Conservation (phyloP, 345 rosid species). For the Mercurialis annua region DNA sequence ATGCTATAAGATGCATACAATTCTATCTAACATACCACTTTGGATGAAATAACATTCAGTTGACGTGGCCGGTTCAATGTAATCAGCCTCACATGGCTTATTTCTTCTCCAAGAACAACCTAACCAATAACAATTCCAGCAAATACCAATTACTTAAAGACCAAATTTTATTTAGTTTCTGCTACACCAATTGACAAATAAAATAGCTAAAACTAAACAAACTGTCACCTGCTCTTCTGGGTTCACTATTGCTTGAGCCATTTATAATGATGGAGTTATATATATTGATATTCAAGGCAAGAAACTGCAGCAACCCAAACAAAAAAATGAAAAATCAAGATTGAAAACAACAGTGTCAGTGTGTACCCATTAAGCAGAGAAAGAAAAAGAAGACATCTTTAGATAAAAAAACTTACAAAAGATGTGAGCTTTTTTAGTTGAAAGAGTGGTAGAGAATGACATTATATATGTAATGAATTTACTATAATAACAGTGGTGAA, state of each 20-base stretch:
- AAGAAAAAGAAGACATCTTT: too few species aligned
- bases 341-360: too few species aligned
- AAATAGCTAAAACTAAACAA: not conserved
- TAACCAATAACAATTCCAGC: slow-evolving; percentile 19
- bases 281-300: slow-evolving; percentile 13
- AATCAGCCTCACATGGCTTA: slow-evolving; percentile 49
- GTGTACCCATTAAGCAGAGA: too few species aligned
- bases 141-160: slow-evolving; percentile 4
- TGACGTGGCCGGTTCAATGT: slow-evolving; percentile 86
- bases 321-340: not conserved
- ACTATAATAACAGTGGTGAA: too few species aligned
- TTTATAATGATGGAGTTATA: slow-evolving; percentile 2
- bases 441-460: too few species aligned
- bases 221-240: slow-evolving; percentile 41
- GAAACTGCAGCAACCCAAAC: not conserved
- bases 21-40: slow-evolving; percentile 55
- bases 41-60: slow-evolving; percentile 72
- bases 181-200: not conserved
- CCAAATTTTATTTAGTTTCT: not conserved
- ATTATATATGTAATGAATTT: too few species aligned
- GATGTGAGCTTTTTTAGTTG: too few species aligned
- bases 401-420: too few species aligned
- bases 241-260: slow-evolving; percentile 37
- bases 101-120: slow-evolving; percentile 78
- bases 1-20: not conserved